These are phyloP conservation scores for Amanita muscaria DNA, from an alignment of 768 basidiomycete genomes.

Conservation along the genomic window DNA sequence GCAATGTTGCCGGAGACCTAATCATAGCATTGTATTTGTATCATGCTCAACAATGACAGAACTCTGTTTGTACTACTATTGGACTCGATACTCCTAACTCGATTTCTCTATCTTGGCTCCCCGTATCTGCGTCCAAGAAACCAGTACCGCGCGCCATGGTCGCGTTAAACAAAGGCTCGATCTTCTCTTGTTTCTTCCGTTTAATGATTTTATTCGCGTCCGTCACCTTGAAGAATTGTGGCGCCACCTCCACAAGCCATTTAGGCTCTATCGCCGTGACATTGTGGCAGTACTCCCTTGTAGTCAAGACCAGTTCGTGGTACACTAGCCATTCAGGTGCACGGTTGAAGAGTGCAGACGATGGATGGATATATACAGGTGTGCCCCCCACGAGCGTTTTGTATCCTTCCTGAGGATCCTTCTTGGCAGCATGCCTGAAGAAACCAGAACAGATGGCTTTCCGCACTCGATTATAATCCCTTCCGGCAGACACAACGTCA, in stretches of 20 bases:
- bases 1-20: too few species aligned
- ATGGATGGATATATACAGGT: constrained; percentile 98
- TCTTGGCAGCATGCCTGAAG: constrained; percentile 98
- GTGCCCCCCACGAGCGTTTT: constrained; percentile 96
- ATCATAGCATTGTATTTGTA: too few species aligned
- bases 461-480: constrained; percentile 87
- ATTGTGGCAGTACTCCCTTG: constrained; percentile 90
- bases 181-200: constrained; percentile 93
- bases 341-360: constrained; percentile 93
- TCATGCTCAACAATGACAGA: too few species aligned
- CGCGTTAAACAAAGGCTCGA: constrained; percentile 83
- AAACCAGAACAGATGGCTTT: constrained; percentile 96
- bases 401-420: constrained; percentile 96
- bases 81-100: too few species aligned
- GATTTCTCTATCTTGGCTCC: too few species aligned
- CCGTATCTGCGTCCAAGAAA: not conserved
- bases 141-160: not conserved
- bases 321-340: constrained; percentile 95
- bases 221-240: constrained; percentile 97
- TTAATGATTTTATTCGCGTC: constrained; percentile 97
- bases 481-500: constrained; percentile 87
- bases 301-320: constrained; percentile 92
- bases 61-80: too few species aligned
- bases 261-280: constrained; percentile 96
- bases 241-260: constrained; percentile 97